Conservation (phyloP, 495 filamentous ascomycete species). For the Lophium mytilinum region DNA sequence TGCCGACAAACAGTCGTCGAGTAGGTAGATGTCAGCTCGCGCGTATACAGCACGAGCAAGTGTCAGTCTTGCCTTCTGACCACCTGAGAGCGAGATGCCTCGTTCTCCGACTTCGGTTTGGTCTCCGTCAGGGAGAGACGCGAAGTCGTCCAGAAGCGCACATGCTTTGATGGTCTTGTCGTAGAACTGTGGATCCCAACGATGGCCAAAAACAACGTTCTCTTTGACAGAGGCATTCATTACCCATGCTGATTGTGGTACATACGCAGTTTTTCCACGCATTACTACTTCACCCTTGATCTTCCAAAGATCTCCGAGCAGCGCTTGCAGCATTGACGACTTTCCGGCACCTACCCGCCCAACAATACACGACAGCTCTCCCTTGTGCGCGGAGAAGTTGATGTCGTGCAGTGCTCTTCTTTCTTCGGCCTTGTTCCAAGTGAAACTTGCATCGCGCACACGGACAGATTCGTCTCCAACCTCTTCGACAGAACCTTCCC, state of each 20-base stretch:
- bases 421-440: slow-evolving; percentile 77
- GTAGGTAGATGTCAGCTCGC: slow-evolving; percentile 88
- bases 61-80: slow-evolving; percentile 93
- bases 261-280: slow-evolving; percentile 78
- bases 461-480: slow-evolving; percentile 75
- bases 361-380: slow-evolving; percentile 86
- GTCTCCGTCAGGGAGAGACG: slow-evolving; percentile 87
- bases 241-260: slow-evolving; percentile 87
- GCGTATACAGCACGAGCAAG: slow-evolving; percentile 95
- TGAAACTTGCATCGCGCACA: slow-evolving; percentile 80
- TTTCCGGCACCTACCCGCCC: slow-evolving; percentile 94
- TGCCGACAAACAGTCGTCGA: slow-evolving; percentile 91
- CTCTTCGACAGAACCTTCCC: slow-evolving; percentile 58
- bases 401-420: slow-evolving; percentile 62
- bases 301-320: slow-evolving; percentile 90
- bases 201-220: slow-evolving; percentile 95
- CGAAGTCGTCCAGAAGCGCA: slow-evolving; percentile 85
- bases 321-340: slow-evolving; percentile 78
- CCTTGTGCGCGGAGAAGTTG: slow-evolving; percentile 78
- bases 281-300: slow-evolving; percentile 74
- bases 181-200: slow-evolving; percentile 92
- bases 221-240: slow-evolving; percentile 97
- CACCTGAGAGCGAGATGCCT: slow-evolving; percentile 93
- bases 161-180: slow-evolving; percentile 90
- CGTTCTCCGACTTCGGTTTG: slow-evolving; percentile 95